phyloP scores from a whole-genome alignment of 768 basidiomycete genomes.

The Boletus edulis region DNA sequence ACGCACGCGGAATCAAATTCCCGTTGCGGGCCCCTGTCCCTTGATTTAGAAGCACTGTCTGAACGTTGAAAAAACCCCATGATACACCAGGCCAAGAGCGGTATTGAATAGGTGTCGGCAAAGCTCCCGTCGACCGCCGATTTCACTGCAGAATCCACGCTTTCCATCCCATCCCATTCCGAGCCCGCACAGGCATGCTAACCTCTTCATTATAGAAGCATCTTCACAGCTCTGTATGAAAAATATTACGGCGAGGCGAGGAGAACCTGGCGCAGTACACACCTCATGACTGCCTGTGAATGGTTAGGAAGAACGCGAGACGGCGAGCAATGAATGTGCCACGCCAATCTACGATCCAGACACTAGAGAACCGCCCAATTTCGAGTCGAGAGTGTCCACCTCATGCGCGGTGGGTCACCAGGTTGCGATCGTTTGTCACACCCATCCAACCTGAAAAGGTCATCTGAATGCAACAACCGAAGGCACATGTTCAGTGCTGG shows the following conservation, averaged over 20 bases:
- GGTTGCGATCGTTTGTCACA: constrained; percentile 4
- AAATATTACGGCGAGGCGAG: neutral
- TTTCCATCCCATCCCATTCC: neutral
- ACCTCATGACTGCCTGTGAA: neutral
- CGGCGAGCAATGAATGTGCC: neutral
- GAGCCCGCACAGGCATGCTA: neutral
- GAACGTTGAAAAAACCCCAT: neutral
- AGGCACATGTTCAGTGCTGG: constrained; percentile 17
- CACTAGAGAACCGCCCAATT: neutral
- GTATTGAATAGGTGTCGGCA: neutral
- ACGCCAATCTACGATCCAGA: constrained; percentile 1
- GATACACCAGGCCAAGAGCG: neutral
- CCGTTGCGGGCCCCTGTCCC: neutral
- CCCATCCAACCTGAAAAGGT: constrained; percentile 5
- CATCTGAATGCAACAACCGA: constrained; percentile 8
- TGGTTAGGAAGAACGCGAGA: neutral
- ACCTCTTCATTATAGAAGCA: neutral
- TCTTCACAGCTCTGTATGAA: neutral
- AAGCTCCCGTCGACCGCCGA: neutral
- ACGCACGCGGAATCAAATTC: neutral
- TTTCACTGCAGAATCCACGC: neutral
- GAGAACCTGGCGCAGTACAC: neutral
- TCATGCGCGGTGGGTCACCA: constrained; percentile 1
- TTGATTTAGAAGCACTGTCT: neutral
- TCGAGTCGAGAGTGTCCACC: neutral